Base-by-base conservation (phyloP, 2,329 filamentous ascomycete genomes). In the Thyridium curvatum region DNA sequence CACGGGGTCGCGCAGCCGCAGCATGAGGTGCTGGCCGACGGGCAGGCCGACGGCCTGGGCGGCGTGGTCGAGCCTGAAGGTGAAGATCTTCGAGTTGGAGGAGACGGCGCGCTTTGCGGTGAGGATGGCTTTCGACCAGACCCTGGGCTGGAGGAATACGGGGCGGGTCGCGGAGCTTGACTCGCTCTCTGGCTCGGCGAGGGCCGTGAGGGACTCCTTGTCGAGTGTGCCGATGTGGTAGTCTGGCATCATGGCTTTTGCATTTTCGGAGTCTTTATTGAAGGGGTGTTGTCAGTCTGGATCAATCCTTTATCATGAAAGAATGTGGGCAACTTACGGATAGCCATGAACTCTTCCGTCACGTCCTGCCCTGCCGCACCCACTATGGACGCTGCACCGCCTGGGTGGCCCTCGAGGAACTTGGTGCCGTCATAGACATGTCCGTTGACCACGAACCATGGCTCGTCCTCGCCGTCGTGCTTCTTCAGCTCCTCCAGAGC, bases 401-500 rank as follows among this genome's bases (percentile, higher is more conserved):
- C 90, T 0, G 90, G 90, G 56, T 96, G 90, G 1, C 72, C 84
- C 44, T 88, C 76, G 12, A 96, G 65, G 55, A 93, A 96, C 3
- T 65, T 62, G 1, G 85, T 90, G 5, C 89, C 90, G 52, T 95
- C 84, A 51, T 94, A 96, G 0, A 96, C 88, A 52, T 96, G 81
- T 1, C 88, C 86, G 42, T 90, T 82, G 10, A 96, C 74, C 4
- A 94, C 81, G 52, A 96, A 95, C 88, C 89, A 95, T 1, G 88
- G 86, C 18, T 75, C 68, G 1, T 75, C 61, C 29, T 82, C 76
- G 13, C 63, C 72, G 17, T 77, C 74, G 50, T 94, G 86, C 44
- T 74, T 69, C 44, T 75, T 74, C 30, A 95, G 62, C 51, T 94
- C 86, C 9, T 86, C 76, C 21, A 88, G 69, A 1, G 75, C 74